phyloP scores from a whole-genome alignment of 2,329 filamentous ascomycete species.

The Trichoderma sp. region DNA sequence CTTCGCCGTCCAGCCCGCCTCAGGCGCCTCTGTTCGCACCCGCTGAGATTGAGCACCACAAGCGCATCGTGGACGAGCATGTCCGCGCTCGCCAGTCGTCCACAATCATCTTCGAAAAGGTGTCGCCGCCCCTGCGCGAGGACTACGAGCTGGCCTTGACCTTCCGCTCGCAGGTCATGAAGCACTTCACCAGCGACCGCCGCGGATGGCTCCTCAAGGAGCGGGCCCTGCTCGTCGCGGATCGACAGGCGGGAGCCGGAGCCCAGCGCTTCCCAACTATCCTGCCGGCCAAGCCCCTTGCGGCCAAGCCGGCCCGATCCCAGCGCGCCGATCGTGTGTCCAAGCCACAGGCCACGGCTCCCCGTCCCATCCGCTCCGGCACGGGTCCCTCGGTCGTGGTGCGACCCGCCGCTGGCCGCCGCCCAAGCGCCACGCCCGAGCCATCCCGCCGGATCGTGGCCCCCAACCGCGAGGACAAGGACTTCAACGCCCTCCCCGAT shows the following conservation, averaged over 20 bases:
- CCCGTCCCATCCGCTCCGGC: conserved; percentile 43
- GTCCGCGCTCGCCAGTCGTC: conserved; percentile 49
- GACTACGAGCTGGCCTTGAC: conserved; percentile 58
- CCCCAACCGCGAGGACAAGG: conserved; percentile 77
- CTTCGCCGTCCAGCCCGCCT: conserved; percentile 43
- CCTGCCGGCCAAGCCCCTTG: conserved; percentile 47
- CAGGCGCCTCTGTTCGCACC: conserved; percentile 55
- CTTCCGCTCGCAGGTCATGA: conserved; percentile 57
- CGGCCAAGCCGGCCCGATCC: conserved; percentile 36
- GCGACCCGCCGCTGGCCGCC: conserved; percentile 38
- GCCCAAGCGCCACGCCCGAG: conserved; percentile 53
- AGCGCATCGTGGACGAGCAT: conserved; percentile 55
- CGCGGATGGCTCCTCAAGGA: conserved; percentile 54
- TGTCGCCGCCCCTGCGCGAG: conserved; percentile 52
- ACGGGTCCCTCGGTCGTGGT: conserved; percentile 35
- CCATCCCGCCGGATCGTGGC: conserved; percentile 56
- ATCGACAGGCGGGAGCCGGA: conserved; percentile 49
- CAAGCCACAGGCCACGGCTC: conserved; percentile 42
- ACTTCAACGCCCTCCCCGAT: conserved; percentile 72
- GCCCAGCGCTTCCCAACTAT: conserved; percentile 46
- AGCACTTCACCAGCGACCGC: conserved; percentile 49
- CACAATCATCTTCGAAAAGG: conserved; percentile 41
- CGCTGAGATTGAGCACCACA: conserved; percentile 46
- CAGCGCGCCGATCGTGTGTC: conserved; percentile 42
- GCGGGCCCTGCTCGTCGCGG: conserved; percentile 51